Percentiles rank a stretch among this genome's conserved stretches.
Conservation (phyloP, 495 filamentous ascomycete genomes). For the Trichoderma gamsii region DNA sequence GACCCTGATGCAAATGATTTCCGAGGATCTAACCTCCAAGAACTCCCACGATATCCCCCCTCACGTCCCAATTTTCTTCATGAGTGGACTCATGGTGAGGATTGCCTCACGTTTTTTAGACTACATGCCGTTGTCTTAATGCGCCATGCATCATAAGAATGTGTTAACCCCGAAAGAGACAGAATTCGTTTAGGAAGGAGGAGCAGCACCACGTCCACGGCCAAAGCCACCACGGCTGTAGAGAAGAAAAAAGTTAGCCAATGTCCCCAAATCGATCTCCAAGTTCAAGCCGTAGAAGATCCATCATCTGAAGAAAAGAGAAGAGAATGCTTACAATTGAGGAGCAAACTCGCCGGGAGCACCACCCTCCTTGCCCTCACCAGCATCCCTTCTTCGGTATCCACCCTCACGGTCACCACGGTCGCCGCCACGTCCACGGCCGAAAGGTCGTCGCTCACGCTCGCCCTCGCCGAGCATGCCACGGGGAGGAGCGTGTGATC, state of each 20-base stretch:
- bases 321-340: slow-evolving; percentile 59
- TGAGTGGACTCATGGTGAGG: slow-evolving; percentile 39
- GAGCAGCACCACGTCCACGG: slow-evolving; percentile 77
- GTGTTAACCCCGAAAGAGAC: slow-evolving; percentile 22
- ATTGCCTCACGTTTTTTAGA: slow-evolving; percentile 43
- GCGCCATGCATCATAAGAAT: slow-evolving; percentile 40
- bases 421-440: slow-evolving; percentile 53
- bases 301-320: not conserved
- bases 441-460: slow-evolving; percentile 62
- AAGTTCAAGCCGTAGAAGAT: not conserved
- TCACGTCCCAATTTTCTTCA: slow-evolving; percentile 41
- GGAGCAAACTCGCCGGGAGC: slow-evolving; percentile 92
- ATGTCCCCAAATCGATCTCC: not conserved
- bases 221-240: slow-evolving; percentile 82
- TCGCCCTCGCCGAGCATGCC: slow-evolving; percentile 97
- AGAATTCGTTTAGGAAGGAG: slow-evolving; percentile 52
- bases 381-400: slow-evolving; percentile 81
- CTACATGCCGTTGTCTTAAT: slow-evolving; percentile 41
- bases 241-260: slow-evolving; percentile 27
- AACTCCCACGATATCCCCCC: slow-evolving; percentile 37
- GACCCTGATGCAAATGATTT: slow-evolving; percentile 31
- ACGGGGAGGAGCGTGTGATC: slow-evolving; percentile 93
- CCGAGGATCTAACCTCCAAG: slow-evolving; percentile 36
- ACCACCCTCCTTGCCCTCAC: slow-evolving; percentile 92
- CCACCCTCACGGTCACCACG: slow-evolving; percentile 78